Conservation (phyloP, 208 protist species). For the Acanthamoeba lenticulata region DNA sequence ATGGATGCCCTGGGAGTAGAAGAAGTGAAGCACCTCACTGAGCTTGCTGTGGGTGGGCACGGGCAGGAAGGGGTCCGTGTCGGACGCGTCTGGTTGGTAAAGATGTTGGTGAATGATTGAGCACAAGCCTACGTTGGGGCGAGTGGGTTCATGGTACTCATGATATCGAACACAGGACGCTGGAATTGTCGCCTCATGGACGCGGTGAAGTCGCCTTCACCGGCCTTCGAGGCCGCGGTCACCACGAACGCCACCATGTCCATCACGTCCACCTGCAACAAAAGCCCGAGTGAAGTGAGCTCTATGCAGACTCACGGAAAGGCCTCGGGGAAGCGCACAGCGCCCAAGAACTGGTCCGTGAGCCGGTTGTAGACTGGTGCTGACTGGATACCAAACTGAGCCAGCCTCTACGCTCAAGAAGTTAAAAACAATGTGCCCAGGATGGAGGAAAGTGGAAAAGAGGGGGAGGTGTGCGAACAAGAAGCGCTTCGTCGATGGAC, state of each 20-base stretch:
- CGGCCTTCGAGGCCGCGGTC: background rate
- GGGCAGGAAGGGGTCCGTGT: background rate
- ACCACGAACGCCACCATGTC: slow-evolving; percentile 37
- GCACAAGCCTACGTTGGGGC: background rate
- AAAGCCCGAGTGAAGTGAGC: background rate
- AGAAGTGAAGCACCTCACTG: background rate
- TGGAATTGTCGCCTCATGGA: background rate
- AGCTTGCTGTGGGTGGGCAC: background rate
- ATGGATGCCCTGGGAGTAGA: slow-evolving; percentile 10
- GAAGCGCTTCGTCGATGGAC: background rate
- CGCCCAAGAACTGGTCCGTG: background rate
- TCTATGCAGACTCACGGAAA: background rate
- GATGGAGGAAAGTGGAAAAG: background rate
- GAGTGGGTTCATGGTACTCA: background rate
- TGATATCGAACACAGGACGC: slow-evolving; percentile 3
- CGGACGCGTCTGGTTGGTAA: background rate
- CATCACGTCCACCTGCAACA: slow-evolving; percentile 11
- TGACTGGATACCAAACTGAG: slow-evolving; percentile 15
- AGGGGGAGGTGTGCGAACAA: background rate
- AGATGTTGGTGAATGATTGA: background rate
- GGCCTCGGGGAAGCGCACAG: background rate
- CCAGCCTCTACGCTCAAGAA: background rate
- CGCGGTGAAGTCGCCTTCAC: background rate
- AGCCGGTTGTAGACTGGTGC: background rate
- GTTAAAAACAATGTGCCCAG: background rate